Evolutionary conservation across 1,284 basidiomycete genomes (phyloP).

Genomic region (Coniferiporia weirii): DNA sequence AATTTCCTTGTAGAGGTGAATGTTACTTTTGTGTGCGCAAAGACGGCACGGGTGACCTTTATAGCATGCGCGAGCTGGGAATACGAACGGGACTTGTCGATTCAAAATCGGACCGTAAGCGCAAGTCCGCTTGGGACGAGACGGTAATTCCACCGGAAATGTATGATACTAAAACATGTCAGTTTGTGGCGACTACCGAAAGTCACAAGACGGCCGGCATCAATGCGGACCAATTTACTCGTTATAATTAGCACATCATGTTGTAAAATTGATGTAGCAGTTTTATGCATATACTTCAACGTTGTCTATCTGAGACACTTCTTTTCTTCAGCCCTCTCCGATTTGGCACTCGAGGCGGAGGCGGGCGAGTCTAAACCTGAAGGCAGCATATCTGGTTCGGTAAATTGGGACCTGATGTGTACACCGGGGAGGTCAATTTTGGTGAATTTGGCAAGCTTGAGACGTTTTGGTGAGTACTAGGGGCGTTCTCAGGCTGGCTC

Average conservation of each 20-base stretch:
- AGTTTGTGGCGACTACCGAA: no score
- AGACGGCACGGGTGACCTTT: not conserved
- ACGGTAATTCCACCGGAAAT: no score
- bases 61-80: conserved; percentile 1
- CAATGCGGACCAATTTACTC: not conserved
- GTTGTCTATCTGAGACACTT: not conserved
- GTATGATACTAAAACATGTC: no score
- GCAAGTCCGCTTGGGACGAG: not conserved
- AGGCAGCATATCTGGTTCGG: conserved; percentile 1
- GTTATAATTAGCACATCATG: not conserved
- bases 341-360: not conserved
- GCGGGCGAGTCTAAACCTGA: not conserved
- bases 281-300: not conserved
- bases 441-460: conserved; percentile 52
- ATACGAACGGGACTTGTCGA: not conserved
- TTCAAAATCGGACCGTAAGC: not conserved
- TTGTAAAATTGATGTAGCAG: not conserved
- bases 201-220: no score
- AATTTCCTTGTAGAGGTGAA: not conserved
- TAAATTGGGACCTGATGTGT: conserved; percentile 1
- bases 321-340: not conserved
- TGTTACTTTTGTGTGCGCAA: not conserved
- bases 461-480: conserved; percentile 25
- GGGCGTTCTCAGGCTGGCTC: conserved; percentile 36
- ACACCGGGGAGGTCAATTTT: conserved; percentile 50